Conservation (phyloP, 2,329 filamentous ascomycete species). For the Fusarium decemcellulare region DNA sequence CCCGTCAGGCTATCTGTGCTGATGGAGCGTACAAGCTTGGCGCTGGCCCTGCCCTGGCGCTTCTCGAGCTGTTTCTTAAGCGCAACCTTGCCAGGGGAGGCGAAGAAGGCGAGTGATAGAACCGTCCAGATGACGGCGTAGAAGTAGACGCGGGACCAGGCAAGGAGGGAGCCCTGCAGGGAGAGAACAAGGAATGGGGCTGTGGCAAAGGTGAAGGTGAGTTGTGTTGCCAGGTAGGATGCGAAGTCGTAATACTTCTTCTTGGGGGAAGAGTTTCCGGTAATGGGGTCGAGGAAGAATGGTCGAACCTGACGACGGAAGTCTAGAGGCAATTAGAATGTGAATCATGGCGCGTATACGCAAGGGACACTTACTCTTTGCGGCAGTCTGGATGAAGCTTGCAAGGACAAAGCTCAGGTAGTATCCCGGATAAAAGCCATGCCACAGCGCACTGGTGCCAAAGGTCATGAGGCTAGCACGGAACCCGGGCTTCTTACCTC, state of each 20-base stretch:
- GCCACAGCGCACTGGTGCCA: conserved; percentile 95
- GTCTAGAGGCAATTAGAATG: conserved; percentile 66
- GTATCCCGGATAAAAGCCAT: conserved; percentile 98
- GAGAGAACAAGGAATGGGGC: conserved; percentile 88
- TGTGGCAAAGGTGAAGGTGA: conserved; percentile 86
- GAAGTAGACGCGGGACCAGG: conserved; percentile 92
- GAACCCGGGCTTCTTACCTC: conserved; percentile 97
- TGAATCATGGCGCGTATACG: not conserved
- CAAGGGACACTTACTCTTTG: conserved; percentile 82
- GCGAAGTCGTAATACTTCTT: conserved; percentile 91
- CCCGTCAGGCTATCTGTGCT: conserved; percentile 71
- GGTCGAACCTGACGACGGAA: conserved; percentile 91
- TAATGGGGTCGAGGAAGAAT: conserved; percentile 89
- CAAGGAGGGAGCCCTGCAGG: conserved; percentile 77
- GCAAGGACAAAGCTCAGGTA: conserved; percentile 92
- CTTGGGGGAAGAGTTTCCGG: conserved; percentile 74
- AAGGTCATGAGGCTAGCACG: conserved; percentile 95
- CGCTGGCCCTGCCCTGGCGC: conserved; percentile 64
- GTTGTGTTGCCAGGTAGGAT: conserved; percentile 82
- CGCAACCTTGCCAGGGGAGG: conserved; percentile 78
- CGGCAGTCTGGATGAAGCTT: conserved; percentile 91
- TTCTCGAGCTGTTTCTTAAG: conserved; percentile 72
- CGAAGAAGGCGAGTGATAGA: conserved; percentile 80
- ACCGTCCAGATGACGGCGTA: conserved; percentile 81
- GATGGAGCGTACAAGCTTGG: conserved; percentile 62